phyloP scores from a whole-genome alignment of 164 flowering plant genomes.

The Berberis thunbergii region DNA sequence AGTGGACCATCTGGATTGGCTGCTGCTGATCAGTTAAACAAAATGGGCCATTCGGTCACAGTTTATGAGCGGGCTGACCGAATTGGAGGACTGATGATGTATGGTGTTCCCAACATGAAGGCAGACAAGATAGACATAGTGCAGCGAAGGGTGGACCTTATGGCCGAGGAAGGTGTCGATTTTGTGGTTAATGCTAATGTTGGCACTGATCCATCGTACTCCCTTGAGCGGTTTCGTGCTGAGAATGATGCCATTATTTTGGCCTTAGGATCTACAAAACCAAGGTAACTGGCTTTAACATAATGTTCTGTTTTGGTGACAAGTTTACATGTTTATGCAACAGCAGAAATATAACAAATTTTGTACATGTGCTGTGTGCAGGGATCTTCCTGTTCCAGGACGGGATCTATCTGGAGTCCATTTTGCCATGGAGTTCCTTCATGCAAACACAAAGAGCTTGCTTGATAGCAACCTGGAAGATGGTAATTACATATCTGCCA shows the following conservation, averaged over 20 bases:
- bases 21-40: slow-evolving; percentile 96
- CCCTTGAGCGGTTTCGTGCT: slow-evolving; percentile 57
- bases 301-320: not conserved
- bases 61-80: slow-evolving; percentile 96
- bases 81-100: slow-evolving; percentile 99
- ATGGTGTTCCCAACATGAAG: slow-evolving; percentile 99
- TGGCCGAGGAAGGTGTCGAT: slow-evolving; percentile 84
- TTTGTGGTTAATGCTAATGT: slow-evolving; percentile 91
- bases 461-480: slow-evolving; percentile 87
- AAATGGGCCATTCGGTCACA: slow-evolving; percentile 83
- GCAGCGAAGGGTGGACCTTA: slow-evolving; percentile 85
- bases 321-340: no score
- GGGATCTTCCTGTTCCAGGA: slow-evolving; percentile 97
- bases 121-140: slow-evolving; percentile 82
- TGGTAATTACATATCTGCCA: slow-evolving; percentile 87
- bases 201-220: slow-evolving; percentile 66
- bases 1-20: slow-evolving; percentile 99
- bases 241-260: slow-evolving; percentile 80
- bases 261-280: slow-evolving; percentile 93
- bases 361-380: slow-evolving; percentile 14
- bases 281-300: slow-evolving; percentile 44
- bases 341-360: no score
- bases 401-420: slow-evolving; percentile 77
- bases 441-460: slow-evolving; percentile 93
- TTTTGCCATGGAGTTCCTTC: slow-evolving; percentile 98